Conservation (phyloP, 495 filamentous ascomycete species). For the Talaromyces thailandensis region DNA sequence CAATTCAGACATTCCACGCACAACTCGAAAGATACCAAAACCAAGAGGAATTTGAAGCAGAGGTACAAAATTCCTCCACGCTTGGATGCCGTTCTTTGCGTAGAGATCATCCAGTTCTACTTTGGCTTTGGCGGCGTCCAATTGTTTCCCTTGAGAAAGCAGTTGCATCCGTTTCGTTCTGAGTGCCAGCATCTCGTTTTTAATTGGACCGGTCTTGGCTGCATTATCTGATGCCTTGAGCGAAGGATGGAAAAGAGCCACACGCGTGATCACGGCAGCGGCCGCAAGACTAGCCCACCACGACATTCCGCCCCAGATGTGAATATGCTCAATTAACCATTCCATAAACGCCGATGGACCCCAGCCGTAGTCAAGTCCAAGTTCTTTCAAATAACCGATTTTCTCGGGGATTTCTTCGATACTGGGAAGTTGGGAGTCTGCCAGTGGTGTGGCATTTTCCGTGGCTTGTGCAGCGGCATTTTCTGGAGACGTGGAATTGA, state of each 20-base stretch:
- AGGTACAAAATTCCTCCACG: conserved; percentile 45
- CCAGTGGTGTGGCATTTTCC: conserved; percentile 11
- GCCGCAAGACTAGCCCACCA: conserved; percentile 73
- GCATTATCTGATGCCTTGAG: conserved; percentile 48
- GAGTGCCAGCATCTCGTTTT: conserved; percentile 38
- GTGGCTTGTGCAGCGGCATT: conserved; percentile 1
- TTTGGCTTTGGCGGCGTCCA: conserved; percentile 28
- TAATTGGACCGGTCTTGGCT: conserved; percentile 35
- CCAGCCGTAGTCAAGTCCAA: conserved; percentile 81
- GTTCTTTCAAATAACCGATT: conserved; percentile 71
- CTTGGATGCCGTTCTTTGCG: conserved; percentile 41
- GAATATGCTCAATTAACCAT: conserved; percentile 69
- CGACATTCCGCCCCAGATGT: conserved; percentile 60
- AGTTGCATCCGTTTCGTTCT: conserved; percentile 33
- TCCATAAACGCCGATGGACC: conserved; percentile 63
- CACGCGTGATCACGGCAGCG: conserved; percentile 55
- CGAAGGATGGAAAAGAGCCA: conserved; percentile 53
- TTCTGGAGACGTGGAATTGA: conserved; percentile 36
- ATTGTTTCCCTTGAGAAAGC: conserved; percentile 28
- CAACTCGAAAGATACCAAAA: conserved; percentile 70
- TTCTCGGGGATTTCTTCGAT: conserved; percentile 50
- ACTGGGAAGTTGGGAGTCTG: conserved; percentile 29
- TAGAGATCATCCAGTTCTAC: conserved; percentile 41
- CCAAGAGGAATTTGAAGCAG: conserved; percentile 61
- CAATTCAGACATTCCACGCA: conserved; percentile 62